phyloP scores from a whole-genome alignment of 75 land plant genomes.

The Pinus tabuliformis region DNA sequence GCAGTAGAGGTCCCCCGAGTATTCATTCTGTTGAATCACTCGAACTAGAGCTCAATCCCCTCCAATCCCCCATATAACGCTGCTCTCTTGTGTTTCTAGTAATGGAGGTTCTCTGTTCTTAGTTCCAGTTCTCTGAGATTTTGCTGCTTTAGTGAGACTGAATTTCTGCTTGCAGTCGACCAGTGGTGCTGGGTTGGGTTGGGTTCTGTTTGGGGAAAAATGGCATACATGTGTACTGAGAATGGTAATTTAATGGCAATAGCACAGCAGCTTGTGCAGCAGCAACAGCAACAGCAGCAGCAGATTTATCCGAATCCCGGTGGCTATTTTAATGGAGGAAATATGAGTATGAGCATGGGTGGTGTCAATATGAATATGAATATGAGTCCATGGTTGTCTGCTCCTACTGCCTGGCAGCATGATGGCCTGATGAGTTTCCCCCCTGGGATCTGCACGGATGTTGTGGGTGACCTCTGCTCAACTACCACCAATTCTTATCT shows the following conservation, averaged over 20 bases:
- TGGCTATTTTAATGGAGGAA: not conserved
- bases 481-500: constrained; percentile 21
- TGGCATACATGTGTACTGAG: constrained; percentile 69
- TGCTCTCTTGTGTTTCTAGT: no score
- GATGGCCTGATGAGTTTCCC: constrained; percentile 1
- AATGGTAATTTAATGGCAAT: constrained; percentile 76
- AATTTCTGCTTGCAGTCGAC: not conserved
- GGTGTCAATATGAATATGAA: constrained; percentile 1
- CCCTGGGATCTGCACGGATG: constrained; percentile 11
- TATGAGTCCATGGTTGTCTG: constrained; percentile 13
- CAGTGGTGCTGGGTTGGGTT: not conserved
- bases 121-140: no score
- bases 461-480: constrained; percentile 12
- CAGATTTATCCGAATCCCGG: constrained; percentile 12
- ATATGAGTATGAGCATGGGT: not conserved
- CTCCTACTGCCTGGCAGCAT: constrained; percentile 17
- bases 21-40: no score
- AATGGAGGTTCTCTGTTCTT: no score
- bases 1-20: no score
- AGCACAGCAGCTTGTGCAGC: constrained; percentile 73
- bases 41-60: no score
- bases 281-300: constrained; percentile 58
- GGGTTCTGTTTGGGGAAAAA: constrained; percentile 10
- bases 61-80: no score
- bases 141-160: not conserved